Percentiles rank a stretch among this genome's conserved stretches.
phyloP scores from a whole-genome alignment of 805 yeast genomes.

The Kuraishia borneana region DNA sequence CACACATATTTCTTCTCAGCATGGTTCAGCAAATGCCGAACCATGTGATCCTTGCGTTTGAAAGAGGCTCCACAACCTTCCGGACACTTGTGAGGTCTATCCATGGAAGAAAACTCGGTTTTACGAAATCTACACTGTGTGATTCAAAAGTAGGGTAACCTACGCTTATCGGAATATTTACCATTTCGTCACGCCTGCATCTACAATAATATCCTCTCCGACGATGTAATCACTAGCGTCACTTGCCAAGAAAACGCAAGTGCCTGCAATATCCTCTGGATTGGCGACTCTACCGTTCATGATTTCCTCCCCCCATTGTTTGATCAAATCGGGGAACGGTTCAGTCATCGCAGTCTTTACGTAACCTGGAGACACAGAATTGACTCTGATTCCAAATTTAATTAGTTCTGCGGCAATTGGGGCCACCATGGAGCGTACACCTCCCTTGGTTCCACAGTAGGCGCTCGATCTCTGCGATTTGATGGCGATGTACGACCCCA shows the following conservation, averaged over 20 bases:
- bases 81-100: background rate
- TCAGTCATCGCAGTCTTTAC: conserved; percentile 59
- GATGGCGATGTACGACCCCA: conserved; percentile 4
- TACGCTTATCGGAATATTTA: background rate
- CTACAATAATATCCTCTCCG: conserved; percentile 27
- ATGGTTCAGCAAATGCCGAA: conserved; percentile 9
- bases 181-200: conserved; percentile 9
- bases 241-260: conserved; percentile 26
- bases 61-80: conserved; percentile 7
- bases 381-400: conserved; percentile 36
- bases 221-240: conserved; percentile 27
- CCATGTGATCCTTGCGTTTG: conserved; percentile 10
- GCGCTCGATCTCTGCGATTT: conserved; percentile 4
- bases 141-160: background rate
- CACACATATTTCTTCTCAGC: conserved; percentile 4
- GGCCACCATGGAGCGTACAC: conserved; percentile 4
- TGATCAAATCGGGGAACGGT: conserved; percentile 30
- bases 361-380: conserved; percentile 81
- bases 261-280: conserved; percentile 28
- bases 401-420: conserved; percentile 4
- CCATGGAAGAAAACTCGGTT: background rate
- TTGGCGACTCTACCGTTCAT: conserved; percentile 25
- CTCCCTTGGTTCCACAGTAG: conserved; percentile 4
- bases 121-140: background rate
- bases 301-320: conserved; percentile 9